Evolutionary conservation across 768 basidiomycete species (phyloP).

Genomic region (Candolleomyces eurysporus): DNA sequence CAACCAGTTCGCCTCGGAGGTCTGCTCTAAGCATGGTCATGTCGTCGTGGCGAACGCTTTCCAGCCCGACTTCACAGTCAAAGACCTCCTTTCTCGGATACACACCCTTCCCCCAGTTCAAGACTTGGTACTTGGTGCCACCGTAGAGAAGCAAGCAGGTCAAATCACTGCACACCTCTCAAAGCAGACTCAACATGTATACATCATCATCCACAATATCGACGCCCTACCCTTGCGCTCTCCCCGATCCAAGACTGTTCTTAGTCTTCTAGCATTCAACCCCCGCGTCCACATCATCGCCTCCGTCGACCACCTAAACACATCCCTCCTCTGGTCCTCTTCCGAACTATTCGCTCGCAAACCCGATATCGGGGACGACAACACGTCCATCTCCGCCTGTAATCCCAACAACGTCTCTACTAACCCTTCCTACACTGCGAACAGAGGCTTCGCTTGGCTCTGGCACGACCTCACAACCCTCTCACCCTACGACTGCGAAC

Average conservation of each 20-base stretch:
- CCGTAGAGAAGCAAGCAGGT: constrained; percentile 60
- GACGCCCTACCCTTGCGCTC: constrained; percentile 72
- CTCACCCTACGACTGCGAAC: constrained; percentile 75
- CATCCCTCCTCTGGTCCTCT: constrained; percentile 80
- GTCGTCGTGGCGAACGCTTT: constrained; percentile 80
- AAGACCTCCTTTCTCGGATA: constrained; percentile 65
- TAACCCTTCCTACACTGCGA: constrained; percentile 17
- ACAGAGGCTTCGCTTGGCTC: constrained; percentile 68
- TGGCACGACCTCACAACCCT: constrained; percentile 94
- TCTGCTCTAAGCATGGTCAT: constrained; percentile 59
- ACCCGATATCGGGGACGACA: constrained; percentile 9
- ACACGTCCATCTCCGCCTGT: neutral
- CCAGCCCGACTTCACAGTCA: constrained; percentile 63
- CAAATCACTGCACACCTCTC: constrained; percentile 66
- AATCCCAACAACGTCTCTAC: neutral
- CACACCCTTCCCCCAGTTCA: constrained; percentile 47
- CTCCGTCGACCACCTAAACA: constrained; percentile 84
- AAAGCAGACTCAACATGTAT: constrained; percentile 49
- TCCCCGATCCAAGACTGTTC: constrained; percentile 57
- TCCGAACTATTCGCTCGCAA: constrained; percentile 62
- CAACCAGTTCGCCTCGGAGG: constrained; percentile 66
- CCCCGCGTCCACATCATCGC: constrained; percentile 80
- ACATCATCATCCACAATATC: constrained; percentile 86
- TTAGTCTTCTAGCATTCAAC: constrained; percentile 71
- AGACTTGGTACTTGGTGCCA: constrained; percentile 30